A percentile compares a stretch with the other conserved stretches of the same genome.
These are phyloP conservation scores for Flaveria linearis DNA, from an alignment of 129 eudicot genomes.

Conservation along the genomic window DNA sequence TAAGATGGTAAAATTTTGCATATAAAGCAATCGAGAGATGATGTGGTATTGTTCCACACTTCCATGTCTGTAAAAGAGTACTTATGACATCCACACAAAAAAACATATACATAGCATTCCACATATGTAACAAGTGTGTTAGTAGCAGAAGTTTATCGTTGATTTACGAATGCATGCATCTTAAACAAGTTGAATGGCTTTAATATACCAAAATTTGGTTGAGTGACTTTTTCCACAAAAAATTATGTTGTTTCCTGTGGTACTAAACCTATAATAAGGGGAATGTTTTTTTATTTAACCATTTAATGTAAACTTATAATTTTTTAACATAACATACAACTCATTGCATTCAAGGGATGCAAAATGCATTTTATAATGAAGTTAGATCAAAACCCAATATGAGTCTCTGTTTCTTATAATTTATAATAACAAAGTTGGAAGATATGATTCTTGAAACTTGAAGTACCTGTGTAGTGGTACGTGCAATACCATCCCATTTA, in stretches of 20 bases:
- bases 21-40: no score
- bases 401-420: slow-evolving; percentile 4
- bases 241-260: no score
- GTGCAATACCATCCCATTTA: slow-evolving; percentile 94
- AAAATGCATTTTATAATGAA: not conserved
- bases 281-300: not conserved
- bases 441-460: not conserved
- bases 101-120: not conserved
- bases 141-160: not conserved
- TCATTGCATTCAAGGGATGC: not conserved
- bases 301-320: not conserved
- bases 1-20: no score
- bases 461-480: slow-evolving; percentile 71
- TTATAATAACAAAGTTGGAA: not conserved
- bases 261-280: no score
- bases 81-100: no score
- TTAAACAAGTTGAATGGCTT: not conserved
- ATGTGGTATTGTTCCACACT: no score
- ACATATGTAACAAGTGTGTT: not conserved
- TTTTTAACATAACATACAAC: not conserved
- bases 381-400: not conserved
- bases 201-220: no score
- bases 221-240: no score
- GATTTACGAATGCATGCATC: not conserved
- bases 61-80: no score